These are phyloP conservation scores for Aspergillus biplanus DNA, from an alignment of 495 filamentous ascomycete species.

Conservation along the genomic window DNA sequence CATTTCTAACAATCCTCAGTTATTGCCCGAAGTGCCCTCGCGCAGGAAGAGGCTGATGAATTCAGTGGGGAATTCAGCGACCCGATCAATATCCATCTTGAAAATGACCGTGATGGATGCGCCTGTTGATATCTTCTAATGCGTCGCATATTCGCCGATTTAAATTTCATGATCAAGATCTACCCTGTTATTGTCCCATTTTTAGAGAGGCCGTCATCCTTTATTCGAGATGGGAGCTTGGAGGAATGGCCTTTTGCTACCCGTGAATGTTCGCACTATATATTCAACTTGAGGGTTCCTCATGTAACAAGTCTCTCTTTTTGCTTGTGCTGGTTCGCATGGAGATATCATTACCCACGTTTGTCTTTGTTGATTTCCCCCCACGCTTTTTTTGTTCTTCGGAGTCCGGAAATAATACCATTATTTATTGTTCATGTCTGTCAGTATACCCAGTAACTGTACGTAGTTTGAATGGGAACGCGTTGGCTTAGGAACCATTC, in stretches of 20 bases:
- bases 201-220: constrained; percentile 19
- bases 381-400: constrained; percentile 18
- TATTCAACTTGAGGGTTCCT: constrained; percentile 20
- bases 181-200: constrained; percentile 12
- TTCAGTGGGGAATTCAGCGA: constrained; percentile 91
- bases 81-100: constrained; percentile 95
- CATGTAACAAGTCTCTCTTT: constrained; percentile 22
- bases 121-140: constrained; percentile 66
- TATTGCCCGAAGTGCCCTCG: constrained; percentile 93
- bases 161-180: constrained; percentile 13
- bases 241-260: constrained; percentile 6
- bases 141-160: constrained; percentile 8
- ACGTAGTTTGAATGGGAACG: too few species aligned
- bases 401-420: constrained; percentile 33
- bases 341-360: constrained; percentile 18
- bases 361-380: constrained; percentile 15
- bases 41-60: constrained; percentile 95
- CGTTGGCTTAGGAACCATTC: too few species aligned
- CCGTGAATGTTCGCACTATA: constrained; percentile 22
- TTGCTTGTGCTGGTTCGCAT: constrained; percentile 23
- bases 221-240: constrained; percentile 5
- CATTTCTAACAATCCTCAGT: constrained; percentile 53
- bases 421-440: neutral
- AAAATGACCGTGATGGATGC: constrained; percentile 89
- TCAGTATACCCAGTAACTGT: neutral